Evolutionary conservation across 2,329 filamentous ascomycete genomes (phyloP).

Genomic region (Pseudocercospora macadamiae): DNA sequence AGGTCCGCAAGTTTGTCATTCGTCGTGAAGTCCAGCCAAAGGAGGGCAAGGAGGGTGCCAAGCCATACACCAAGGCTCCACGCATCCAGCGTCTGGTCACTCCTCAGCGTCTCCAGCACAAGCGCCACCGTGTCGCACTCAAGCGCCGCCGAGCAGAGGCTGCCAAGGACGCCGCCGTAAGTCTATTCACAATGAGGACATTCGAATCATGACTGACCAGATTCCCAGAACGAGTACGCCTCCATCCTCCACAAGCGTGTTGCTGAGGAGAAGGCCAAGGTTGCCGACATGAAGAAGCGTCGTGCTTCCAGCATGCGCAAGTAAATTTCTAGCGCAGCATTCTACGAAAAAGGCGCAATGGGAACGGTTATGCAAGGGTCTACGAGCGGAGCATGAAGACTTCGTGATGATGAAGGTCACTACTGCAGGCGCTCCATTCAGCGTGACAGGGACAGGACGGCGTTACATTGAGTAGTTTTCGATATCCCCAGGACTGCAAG

Average conservation of each 20-base stretch:
- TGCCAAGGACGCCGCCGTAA: constrained; percentile 98
- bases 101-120: constrained; percentile 99
- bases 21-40: constrained; percentile 97
- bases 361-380: constrained; percentile 22
- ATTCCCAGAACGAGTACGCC: constrained; percentile 85
- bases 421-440: constrained; percentile 23
- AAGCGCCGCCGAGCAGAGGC: constrained; percentile 98
- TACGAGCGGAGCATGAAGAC: constrained; percentile 19
- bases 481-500: constrained; percentile 14
- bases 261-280: constrained; percentile 90
- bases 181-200: constrained; percentile 43
- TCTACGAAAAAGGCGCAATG: constrained; percentile 21
- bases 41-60: constrained; percentile 81
- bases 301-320: constrained; percentile 94
- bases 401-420: constrained; percentile 21
- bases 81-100: constrained; percentile 99
- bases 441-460: constrained; percentile 21
- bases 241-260: constrained; percentile 96
- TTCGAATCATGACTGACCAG: constrained; percentile 41
- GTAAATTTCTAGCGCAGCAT: constrained; percentile 46
- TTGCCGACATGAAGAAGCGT: constrained; percentile 94
- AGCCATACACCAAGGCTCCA: constrained; percentile 99
- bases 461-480: constrained; percentile 15
- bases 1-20: constrained; percentile 99
- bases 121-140: constrained; percentile 95